Evolutionary conservation across 371 early-diverging fungal species (phyloP).

Genomic region (Mortierella sp.): DNA sequence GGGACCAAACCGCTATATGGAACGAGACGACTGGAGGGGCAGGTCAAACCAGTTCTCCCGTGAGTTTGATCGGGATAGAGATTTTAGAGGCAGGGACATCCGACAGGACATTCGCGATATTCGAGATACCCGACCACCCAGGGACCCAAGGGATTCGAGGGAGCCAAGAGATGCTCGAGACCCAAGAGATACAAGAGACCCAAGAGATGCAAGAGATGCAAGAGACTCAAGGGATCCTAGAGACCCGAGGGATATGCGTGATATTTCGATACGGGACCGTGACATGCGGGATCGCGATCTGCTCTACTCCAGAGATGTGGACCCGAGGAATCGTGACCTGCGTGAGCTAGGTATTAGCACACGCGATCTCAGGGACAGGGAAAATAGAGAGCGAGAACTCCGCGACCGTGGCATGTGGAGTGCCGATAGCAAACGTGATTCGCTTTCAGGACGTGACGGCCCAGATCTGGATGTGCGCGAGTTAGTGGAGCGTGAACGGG

Average conservation of each 20-base stretch:
- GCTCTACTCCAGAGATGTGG: slow-evolving; percentile 2
- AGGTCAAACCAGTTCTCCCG: slow-evolving; percentile 25
- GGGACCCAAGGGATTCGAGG: slow-evolving; percentile 22
- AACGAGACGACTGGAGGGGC: slow-evolving; percentile 49
- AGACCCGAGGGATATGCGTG: slow-evolving; percentile 20
- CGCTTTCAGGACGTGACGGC: slow-evolving; percentile 56
- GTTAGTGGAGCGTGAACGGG: slow-evolving; percentile 49
- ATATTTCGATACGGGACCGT: slow-evolving; percentile 18
- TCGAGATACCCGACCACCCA: slow-evolving; percentile 32
- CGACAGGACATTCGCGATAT: slow-evolving; percentile 43
- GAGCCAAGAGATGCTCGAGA: slow-evolving; percentile 6
- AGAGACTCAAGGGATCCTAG: slow-evolving; percentile 1
- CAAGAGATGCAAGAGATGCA: slow-evolving; percentile 12
- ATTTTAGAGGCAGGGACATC: slow-evolving; percentile 27
- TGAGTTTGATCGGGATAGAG: slow-evolving; percentile 45
- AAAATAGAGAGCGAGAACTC: slow-evolving; percentile 56
- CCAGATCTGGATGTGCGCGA: slow-evolving; percentile 63
- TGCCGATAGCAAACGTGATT: slow-evolving; percentile 50
- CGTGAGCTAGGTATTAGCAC: slow-evolving; percentile 33
- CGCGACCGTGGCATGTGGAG: slow-evolving; percentile 61
- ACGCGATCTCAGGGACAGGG: slow-evolving; percentile 57
- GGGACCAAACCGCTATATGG: slow-evolving; percentile 36
- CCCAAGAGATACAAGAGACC: neutral
- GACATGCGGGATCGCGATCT: slow-evolving; percentile 22
- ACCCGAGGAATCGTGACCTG: slow-evolving; percentile 57